Conservation (phyloP, 2,329 filamentous ascomycete genomes). For the Aspergillus sp. region DNA sequence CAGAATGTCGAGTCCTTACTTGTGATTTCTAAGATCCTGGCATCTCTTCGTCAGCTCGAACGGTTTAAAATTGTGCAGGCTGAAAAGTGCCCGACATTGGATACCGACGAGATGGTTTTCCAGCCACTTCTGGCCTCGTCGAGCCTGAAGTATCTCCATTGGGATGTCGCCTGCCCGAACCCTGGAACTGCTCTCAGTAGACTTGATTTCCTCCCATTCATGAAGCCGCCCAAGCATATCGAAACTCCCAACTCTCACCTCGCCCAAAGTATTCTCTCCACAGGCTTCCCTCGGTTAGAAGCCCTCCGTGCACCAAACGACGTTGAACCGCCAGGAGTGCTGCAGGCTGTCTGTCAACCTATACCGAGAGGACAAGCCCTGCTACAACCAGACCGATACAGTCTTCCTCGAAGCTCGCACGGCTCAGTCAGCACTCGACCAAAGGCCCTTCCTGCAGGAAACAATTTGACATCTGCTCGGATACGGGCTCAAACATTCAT, state of each 20-base stretch:
- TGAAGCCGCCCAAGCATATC: conserved; percentile 25
- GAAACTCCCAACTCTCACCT: conserved; percentile 39
- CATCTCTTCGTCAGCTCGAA: conserved; percentile 41
- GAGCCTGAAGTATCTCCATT: conserved; percentile 51
- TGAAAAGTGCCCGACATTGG: conserved; percentile 43
- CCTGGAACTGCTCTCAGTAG: conserved; percentile 30
- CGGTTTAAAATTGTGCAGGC: conserved; percentile 50
- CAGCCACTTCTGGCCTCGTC: conserved; percentile 46
- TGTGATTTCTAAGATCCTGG: conserved; percentile 50
- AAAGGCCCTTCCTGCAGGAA: conserved; percentile 37
- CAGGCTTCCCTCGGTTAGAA: conserved; percentile 37
- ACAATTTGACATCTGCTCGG: conserved; percentile 40
- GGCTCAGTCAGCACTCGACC: conserved; percentile 37
- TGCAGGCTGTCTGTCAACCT: conserved; percentile 41
- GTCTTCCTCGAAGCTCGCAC: conserved; percentile 38
- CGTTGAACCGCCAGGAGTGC: conserved; percentile 37
- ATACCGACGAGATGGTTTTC: conserved; percentile 38
- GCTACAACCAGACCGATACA: conserved; percentile 36
- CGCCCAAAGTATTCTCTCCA: conserved; percentile 39
- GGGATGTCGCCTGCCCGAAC: conserved; percentile 46
- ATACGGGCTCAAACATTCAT: conserved; percentile 43
- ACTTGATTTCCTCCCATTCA: conserved; percentile 34
- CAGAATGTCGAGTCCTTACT: conserved; percentile 49
- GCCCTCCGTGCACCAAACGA: conserved; percentile 40
- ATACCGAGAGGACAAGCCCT: conserved; percentile 34